These are phyloP conservation scores for Lathyrus aphaca DNA, from an alignment of 306 rosid genomes.

Conservation along the genomic window DNA sequence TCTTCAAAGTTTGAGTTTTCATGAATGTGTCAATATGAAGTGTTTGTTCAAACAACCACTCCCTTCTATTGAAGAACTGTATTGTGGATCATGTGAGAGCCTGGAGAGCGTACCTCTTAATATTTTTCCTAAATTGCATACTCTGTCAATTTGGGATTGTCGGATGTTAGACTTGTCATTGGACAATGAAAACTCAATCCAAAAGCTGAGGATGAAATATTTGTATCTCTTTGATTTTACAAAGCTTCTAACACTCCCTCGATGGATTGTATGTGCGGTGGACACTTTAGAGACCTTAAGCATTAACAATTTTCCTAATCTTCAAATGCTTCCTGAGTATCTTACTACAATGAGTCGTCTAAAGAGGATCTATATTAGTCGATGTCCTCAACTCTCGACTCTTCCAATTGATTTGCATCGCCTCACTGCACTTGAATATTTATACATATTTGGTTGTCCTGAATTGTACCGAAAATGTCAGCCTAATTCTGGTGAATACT, in stretches of 20 bases:
- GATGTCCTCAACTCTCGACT: neutral
- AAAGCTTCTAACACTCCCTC: neutral
- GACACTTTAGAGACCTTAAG: neutral
- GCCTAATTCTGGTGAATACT: neutral
- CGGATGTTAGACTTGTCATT: neutral
- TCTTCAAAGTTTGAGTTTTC: neutral
- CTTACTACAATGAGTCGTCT: neutral
- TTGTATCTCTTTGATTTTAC: neutral
- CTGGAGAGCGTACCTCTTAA: neutral
- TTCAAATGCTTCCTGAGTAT: slow-evolving; percentile 16
- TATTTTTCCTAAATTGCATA: slow-evolving; percentile 10
- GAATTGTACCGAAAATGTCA: neutral
- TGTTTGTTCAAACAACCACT: neutral
- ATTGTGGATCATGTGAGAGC: neutral
- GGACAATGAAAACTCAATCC: neutral
- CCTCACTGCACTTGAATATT: neutral
- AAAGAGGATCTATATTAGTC: neutral
- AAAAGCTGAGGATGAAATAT: neutral
- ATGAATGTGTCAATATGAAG: neutral
- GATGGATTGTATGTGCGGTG: neutral
- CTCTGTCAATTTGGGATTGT: neutral
- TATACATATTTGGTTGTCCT: neutral
- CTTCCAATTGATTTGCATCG: neutral
- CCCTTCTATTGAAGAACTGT: neutral
- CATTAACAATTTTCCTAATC: neutral